phyloP scores from a whole-genome alignment of 805 yeast genomes.

The Helenozyma rhizophorensis region DNA sequence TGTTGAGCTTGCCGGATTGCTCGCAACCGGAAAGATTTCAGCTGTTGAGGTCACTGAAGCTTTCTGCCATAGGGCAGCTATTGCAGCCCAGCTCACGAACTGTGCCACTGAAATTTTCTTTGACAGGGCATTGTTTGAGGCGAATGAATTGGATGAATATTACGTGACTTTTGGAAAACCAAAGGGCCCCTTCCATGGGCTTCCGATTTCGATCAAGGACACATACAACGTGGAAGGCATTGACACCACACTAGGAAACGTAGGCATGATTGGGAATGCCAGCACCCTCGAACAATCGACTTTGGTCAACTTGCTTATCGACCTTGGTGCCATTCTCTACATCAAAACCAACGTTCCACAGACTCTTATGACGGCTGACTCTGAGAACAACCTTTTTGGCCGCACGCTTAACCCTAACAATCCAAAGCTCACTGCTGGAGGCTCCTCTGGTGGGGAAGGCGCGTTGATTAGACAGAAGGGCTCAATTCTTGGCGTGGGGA shows the following conservation, averaged over 20 bases:
- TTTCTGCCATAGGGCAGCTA: constrained; percentile 52
- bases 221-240: constrained; percentile 42
- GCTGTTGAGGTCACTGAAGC: constrained; percentile 47
- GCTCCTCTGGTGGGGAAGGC: constrained; percentile 1
- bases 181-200: constrained; percentile 19
- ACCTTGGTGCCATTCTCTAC: constrained; percentile 1
- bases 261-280: constrained; percentile 38
- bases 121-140: constrained; percentile 21
- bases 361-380: not conserved
- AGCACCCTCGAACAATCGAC: constrained; percentile 22
- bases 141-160: constrained; percentile 17
- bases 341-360: constrained; percentile 1
- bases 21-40: constrained; percentile 4
- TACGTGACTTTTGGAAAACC: too few species aligned
- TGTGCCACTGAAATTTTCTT: constrained; percentile 33
- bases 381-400: not conserved
- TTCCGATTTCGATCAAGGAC: constrained; percentile 34
- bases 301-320: not conserved
- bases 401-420: constrained; percentile 1
- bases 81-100: constrained; percentile 49
- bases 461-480: not conserved
- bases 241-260: constrained; percentile 28
- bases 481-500: not conserved
- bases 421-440: not conserved
- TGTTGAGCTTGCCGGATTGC: not conserved